Percentiles rank a stretch among this genome's conserved stretches.
phyloP scores from a whole-genome alignment of 768 basidiomycete species.

The Russula earlei region DNA sequence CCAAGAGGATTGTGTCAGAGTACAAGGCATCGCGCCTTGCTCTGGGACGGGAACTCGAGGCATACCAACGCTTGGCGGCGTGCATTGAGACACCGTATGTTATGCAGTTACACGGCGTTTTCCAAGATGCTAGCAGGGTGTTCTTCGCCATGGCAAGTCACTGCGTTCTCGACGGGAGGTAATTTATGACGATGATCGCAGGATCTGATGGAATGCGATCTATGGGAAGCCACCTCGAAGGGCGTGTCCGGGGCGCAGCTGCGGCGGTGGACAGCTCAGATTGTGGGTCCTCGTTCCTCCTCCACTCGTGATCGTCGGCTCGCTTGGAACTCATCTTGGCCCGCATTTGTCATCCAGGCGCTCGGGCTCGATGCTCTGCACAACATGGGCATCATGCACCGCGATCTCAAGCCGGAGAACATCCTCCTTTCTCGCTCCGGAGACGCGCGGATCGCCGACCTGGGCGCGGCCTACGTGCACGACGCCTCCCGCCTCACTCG shows the following conservation, averaged over 20 bases:
- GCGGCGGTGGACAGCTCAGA: constrained; percentile 18
- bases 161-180: background rate
- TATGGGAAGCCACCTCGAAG: constrained; percentile 13
- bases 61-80: constrained; percentile 18
- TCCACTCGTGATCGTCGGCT: background rate
- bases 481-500: constrained; percentile 13
- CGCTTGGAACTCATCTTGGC: background rate
- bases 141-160: constrained; percentile 18
- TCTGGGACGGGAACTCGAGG: constrained; percentile 18
- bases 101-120: constrained; percentile 19
- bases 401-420: constrained; percentile 21
- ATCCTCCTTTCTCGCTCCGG: constrained; percentile 18
- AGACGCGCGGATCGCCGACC: constrained; percentile 18
- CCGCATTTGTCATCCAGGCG: background rate
- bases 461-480: constrained; percentile 18
- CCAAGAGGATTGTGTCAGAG: constrained; percentile 12
- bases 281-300: constrained; percentile 2
- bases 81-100: constrained; percentile 18
- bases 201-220: constrained; percentile 20
- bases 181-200: background rate
- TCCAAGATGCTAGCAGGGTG: constrained; percentile 12
- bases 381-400: constrained; percentile 20
- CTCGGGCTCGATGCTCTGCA: constrained; percentile 18
- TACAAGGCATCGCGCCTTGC: constrained; percentile 12
- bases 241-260: constrained; percentile 1